Percentiles rank a stretch among this genome's conserved stretches.
These are phyloP conservation scores for Podila clonocystis DNA, from an alignment of 192 early-diverging fungal genomes.

Conservation along the genomic window DNA sequence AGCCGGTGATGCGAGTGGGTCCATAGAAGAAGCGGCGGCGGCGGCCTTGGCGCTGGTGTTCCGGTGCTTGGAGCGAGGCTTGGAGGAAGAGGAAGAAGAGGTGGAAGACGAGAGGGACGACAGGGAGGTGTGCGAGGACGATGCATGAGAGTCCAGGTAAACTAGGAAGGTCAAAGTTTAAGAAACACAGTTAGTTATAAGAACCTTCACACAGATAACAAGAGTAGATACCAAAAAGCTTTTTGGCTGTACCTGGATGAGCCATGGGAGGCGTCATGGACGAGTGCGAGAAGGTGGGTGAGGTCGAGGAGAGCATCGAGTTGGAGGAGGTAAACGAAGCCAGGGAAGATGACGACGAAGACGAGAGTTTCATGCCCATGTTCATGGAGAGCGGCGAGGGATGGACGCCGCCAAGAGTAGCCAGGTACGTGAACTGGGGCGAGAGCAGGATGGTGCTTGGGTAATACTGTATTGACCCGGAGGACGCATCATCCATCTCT, in stretches of 20 bases:
- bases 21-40: neutral
- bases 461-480: constrained; percentile 1
- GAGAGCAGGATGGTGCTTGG: constrained; percentile 9
- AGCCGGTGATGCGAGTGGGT: neutral
- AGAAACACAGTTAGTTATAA: neutral
- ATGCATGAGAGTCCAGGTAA: neutral
- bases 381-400: neutral
- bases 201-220: too few relatives aligned
- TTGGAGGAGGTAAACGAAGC: neutral
- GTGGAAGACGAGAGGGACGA: neutral
- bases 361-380: neutral
- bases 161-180: neutral
- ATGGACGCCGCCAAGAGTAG: neutral
- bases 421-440: constrained; percentile 6
- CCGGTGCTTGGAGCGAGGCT: neutral
- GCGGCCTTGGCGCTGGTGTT: neutral
- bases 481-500: neutral
- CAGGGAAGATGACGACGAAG: constrained; percentile 6
- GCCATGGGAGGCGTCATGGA: neutral
- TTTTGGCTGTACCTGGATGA: neutral
- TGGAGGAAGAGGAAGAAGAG: neutral
- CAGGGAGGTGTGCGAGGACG: neutral
- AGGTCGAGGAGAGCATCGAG: neutral
- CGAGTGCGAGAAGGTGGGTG: neutral
- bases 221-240: too few relatives aligned